phyloP scores from a whole-genome alignment of 2,329 filamentous ascomycete species.

The Parastagonospora nodorum region DNA sequence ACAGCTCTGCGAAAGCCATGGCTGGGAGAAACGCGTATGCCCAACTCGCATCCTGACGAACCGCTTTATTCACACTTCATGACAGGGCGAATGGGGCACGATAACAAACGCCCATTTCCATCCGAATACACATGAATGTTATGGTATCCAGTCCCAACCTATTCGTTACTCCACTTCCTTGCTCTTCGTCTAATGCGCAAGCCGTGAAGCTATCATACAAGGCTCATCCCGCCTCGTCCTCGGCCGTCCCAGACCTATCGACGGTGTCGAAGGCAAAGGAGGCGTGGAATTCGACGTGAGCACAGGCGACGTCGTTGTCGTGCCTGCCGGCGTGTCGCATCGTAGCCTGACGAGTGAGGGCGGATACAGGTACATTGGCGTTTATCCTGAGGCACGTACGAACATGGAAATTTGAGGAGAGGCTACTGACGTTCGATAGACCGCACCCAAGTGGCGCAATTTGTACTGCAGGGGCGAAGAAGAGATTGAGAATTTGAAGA shows the following conservation, averaged over 20 bases:
- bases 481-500: conserved; percentile 1
- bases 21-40: conserved; percentile 38
- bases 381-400: conserved; percentile 39
- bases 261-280: conserved; percentile 18
- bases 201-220: conserved; percentile 17
- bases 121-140: conserved; percentile 48
- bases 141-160: conserved; percentile 22
- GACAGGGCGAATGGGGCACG: conserved; percentile 31
- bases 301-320: conserved; percentile 43
- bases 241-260: conserved; percentile 26
- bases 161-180: not conserved
- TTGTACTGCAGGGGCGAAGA: conserved; percentile 9
- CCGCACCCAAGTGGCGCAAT: conserved; percentile 11
- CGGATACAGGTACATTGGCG: conserved; percentile 43
- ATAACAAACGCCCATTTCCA: conserved; percentile 38
- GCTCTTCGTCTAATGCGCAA: not conserved
- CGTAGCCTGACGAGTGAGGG: conserved; percentile 32
- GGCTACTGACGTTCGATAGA: conserved; percentile 1
- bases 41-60: not conserved
- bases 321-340: conserved; percentile 45
- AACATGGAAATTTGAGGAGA: not conserved
- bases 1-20: conserved; percentile 36
- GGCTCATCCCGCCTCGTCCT: conserved; percentile 35
- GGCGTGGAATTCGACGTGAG: conserved; percentile 14
- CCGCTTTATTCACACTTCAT: not conserved